Percentiles rank a stretch among this genome's conserved stretches.
Conservation (phyloP, 306 rosid species). For the Gleditsia sinensis region DNA sequence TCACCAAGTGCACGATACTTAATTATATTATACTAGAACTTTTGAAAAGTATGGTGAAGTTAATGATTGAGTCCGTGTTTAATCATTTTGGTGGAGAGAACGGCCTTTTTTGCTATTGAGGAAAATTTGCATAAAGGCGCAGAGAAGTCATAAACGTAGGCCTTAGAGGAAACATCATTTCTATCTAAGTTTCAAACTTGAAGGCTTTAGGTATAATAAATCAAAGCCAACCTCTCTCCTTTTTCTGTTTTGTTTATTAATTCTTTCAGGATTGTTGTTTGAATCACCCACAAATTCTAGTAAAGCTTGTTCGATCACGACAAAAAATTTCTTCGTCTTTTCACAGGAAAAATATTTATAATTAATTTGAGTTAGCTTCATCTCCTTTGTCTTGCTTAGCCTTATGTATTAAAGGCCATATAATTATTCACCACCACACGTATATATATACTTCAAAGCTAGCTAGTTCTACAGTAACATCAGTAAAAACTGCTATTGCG, state of each 20-base stretch:
- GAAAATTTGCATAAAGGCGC: constrained; percentile 1
- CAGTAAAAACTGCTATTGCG: too few species aligned
- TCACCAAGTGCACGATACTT: background rate
- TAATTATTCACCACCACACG: too few species aligned
- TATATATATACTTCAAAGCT: too few species aligned
- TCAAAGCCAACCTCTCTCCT: background rate
- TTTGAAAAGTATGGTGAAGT: constrained; percentile 5
- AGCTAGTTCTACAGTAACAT: too few species aligned
- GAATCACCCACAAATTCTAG: too few species aligned
- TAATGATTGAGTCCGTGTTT: constrained; percentile 18
- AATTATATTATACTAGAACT: too few species aligned
- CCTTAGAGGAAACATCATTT: background rate
- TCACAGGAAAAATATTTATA: too few species aligned
- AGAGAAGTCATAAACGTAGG: background rate
- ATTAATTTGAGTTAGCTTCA: too few species aligned
- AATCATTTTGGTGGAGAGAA: constrained; percentile 43
- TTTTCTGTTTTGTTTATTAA: background rate
- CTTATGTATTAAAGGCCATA: too few species aligned
- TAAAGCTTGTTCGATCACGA: too few species aligned
- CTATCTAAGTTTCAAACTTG: constrained; percentile 1
- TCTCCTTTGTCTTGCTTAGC: too few species aligned
- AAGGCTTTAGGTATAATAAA: background rate
- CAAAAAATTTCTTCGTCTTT: too few species aligned
- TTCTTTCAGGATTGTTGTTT: background rate
- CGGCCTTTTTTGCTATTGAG: constrained; percentile 12